Evolutionary conservation across 371 early-diverging fungal species (phyloP).

Genomic region (Mucor lusitanicus): DNA sequence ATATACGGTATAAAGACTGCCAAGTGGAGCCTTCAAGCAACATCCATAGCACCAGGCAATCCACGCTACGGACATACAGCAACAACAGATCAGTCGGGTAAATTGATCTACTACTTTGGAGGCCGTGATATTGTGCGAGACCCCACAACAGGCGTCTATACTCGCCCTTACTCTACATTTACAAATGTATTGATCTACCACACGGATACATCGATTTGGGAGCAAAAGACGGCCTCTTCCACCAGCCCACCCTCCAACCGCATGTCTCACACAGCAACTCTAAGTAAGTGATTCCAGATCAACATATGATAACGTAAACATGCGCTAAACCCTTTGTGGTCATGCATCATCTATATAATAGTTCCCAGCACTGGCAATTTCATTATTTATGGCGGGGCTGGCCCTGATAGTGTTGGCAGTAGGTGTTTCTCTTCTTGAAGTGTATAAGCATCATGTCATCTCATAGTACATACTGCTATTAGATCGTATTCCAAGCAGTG

Average conservation of each 20-base stretch:
- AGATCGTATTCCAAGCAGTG: conserved; percentile 9
- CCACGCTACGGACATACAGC: conserved; percentile 13
- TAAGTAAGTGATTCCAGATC: background rate
- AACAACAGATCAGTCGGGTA: conserved; percentile 5
- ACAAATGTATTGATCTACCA: conserved; percentile 5
- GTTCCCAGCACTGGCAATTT: conserved; percentile 6
- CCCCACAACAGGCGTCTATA: background rate
- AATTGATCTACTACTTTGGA: conserved; percentile 13
- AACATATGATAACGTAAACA: too few relatives aligned
- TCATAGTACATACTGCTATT: background rate
- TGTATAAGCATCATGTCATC: background rate
- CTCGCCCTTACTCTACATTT: conserved; percentile 7
- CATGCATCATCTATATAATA: too few relatives aligned
- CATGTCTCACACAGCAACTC: conserved; percentile 11
- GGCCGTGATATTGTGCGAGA: conserved; percentile 6
- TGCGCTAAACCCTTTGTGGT: background rate
- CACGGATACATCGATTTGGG: conserved; percentile 13
- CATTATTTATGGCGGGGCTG: conserved; percentile 14
- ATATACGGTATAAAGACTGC: background rate
- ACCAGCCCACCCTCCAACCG: background rate
- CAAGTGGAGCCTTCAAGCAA: conserved; percentile 8
- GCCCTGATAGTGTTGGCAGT: conserved; percentile 6
- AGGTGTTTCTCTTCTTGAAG: background rate
- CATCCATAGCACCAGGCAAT: background rate
- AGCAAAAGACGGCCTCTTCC: background rate